Evolutionary conservation across 2,329 filamentous ascomycete genomes (phyloP), one percentile per base, ranked within the genome.

Genomic region (Dendrostoma leiphaemia): DNA sequence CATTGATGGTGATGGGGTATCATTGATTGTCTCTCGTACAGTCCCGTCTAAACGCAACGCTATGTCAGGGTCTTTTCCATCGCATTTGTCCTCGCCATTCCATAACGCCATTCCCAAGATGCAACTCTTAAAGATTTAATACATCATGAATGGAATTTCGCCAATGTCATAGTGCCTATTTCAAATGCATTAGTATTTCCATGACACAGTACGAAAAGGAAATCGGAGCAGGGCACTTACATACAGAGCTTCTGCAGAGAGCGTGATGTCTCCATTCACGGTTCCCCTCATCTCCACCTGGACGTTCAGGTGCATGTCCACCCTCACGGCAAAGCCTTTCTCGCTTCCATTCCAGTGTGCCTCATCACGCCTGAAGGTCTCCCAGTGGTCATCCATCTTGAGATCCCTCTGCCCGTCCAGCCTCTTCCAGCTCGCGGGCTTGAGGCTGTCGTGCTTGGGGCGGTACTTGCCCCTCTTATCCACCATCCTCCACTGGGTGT

Each of bases 221-320:
- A 28, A 8, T 8, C 2, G 4, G 24, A 29, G 15, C 8, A 26
- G 12, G 15, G 19, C 24, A 56, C 54, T 56, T 17, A 57, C 54
- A 37, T 37, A 50, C 41, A 57, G 23, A 3, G 54, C 51, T 37
- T 57, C 54, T 28, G 54, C 47, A 29, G 54, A 54, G n/a, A 57
- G 24, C 2, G 51, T 54, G 6, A 57, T 54, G 10, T 57, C 54
- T 3, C 54, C 54, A 38, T 52, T 50, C n/a, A 57, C 41, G 26
- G 19, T 47, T 7, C 46, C 54, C 29, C 51, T 57, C 28, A 57
- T 23, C 34, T 57, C 34, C 12, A 57, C 41, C 46, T 57, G 51
- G 7, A 57, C 19, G 12, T 54, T 50, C 17, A 57, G 51, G 17
- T 54, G 34, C 51, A 51, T 28, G 15, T 54, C 51, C 23, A 48